These are phyloP conservation scores for Malania oleifera DNA, from an alignment of 164 flowering plant genomes.

Conservation along the genomic window DNA sequence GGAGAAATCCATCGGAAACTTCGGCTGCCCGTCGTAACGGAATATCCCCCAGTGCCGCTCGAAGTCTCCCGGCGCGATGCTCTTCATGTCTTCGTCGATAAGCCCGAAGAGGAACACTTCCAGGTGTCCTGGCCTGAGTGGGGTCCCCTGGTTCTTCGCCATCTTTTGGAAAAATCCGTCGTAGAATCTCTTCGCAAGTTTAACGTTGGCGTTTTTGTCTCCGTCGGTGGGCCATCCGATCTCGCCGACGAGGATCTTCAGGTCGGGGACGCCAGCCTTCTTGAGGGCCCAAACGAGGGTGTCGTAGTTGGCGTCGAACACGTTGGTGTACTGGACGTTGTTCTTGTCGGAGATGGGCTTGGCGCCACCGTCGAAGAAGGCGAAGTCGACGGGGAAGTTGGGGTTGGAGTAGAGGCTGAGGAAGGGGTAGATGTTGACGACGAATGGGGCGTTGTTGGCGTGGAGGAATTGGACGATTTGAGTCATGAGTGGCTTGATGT, in stretches of 20 bases:
- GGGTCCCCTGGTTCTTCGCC: conserved; percentile 68
- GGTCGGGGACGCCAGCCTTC: conserved; percentile 46
- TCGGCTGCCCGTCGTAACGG: conserved; percentile 75
- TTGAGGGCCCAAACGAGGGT: conserved; percentile 68
- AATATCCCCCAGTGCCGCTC: conserved; percentile 98
- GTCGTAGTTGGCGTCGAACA: conserved; percentile 90
- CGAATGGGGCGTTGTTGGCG: conserved; percentile 56
- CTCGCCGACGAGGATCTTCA: conserved; percentile 76
- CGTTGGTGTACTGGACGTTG: conserved; percentile 49
- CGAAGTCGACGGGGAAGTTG: conserved; percentile 70
- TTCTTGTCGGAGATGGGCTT: conserved; percentile 42
- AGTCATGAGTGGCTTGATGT: conserved; percentile 55
- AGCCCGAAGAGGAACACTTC: conserved; percentile 76
- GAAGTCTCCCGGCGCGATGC: conserved; percentile 72
- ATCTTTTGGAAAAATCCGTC: conserved; percentile 67
- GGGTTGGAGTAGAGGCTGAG: conserved; percentile 66
- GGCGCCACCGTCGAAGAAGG: conserved; percentile 72
- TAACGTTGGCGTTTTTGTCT: conserved; percentile 39
- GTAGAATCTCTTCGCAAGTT: conserved; percentile 57
- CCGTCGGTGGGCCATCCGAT: conserved; percentile 98
- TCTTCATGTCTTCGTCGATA: conserved; percentile 76
- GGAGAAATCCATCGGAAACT: conserved; percentile 58
- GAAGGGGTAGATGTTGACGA: conserved; percentile 90
- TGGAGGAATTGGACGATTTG: conserved; percentile 52
- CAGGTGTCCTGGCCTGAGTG: conserved; percentile 52